These are phyloP conservation scores for Adansonia digitata DNA, from an alignment of 345 rosid genomes.

Conservation along the genomic window DNA sequence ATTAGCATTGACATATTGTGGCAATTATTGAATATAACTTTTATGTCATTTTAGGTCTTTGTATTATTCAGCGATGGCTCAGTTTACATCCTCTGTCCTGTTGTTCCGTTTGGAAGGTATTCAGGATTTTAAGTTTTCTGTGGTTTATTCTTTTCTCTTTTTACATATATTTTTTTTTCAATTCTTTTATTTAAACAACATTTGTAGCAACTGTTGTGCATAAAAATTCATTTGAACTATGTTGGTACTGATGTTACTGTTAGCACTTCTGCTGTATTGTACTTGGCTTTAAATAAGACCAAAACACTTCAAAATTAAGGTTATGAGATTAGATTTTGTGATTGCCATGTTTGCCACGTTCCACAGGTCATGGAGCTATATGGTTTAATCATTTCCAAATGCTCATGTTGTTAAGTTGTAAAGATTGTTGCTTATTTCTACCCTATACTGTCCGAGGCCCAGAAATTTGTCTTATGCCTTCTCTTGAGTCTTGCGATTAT, in stretches of 20 bases:
- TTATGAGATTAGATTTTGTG: background rate
- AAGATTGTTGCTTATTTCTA: background rate
- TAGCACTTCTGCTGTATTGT: background rate
- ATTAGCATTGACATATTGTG: background rate
- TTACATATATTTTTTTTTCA: background rate
- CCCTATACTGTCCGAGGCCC: background rate
- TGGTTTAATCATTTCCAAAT: background rate
- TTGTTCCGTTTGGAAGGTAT: slow-evolving; percentile 94
- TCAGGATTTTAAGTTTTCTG: background rate
- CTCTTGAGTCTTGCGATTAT: background rate
- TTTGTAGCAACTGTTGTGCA: background rate
- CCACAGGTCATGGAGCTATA: background rate
- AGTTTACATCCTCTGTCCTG: slow-evolving; percentile 78
- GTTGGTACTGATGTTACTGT: background rate
- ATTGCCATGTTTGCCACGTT: background rate
- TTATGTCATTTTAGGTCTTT: slow-evolving; percentile 57
- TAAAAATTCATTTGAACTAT: background rate
- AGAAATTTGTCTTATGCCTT: background rate
- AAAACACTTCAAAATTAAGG: slow-evolving; percentile 2
- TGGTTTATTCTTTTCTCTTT: background rate
- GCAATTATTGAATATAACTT: background rate
- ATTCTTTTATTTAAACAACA: background rate
- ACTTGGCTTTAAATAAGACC: background rate
- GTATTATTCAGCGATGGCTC: slow-evolving; percentile 78
- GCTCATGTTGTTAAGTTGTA: background rate